Evolutionary conservation across 352 stramenopile genomes (phyloP).

Genomic region (Phytophthora vignae): DNA sequence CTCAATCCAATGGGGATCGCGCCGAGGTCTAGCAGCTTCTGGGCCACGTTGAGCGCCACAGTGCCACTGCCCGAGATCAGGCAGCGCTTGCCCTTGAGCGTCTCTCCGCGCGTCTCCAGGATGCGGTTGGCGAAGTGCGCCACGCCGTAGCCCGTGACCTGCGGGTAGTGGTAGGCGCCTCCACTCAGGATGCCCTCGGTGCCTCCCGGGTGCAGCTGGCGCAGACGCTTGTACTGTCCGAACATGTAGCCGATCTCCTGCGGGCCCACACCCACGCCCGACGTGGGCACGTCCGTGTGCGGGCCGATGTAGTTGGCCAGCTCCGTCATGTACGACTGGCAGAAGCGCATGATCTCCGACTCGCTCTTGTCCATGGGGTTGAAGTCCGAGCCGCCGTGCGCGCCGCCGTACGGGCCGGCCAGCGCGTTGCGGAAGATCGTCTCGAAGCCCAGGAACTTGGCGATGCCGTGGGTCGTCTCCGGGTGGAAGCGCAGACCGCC

Average conservation of each 20-base stretch:
- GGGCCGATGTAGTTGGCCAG: conserved; percentile 98
- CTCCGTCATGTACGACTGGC: conserved; percentile 98
- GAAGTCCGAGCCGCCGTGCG: conserved; percentile 96
- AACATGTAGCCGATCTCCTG: conserved; percentile 98
- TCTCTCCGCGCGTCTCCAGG: conserved; percentile 92
- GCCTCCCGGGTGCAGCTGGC: conserved; percentile 78
- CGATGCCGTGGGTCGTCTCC: conserved; percentile 89
- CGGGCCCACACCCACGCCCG: conserved; percentile 94
- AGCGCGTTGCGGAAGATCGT: conserved; percentile 97
- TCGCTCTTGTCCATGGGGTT: conserved; percentile 98
- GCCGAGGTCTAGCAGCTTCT: conserved; percentile 96
- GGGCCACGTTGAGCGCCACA: conserved; percentile 93
- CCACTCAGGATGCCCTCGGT: conserved; percentile 92
- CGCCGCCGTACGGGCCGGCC: conserved; percentile 74
- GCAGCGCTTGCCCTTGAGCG: conserved; percentile 96
- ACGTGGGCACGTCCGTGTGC: conserved; percentile 95
- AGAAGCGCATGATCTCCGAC: conserved; percentile 98
- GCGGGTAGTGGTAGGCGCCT: conserved; percentile 87
- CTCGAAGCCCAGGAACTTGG: conserved; percentile 95
- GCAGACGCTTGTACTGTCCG: conserved; percentile 98
- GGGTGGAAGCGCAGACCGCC: conserved; percentile 96
- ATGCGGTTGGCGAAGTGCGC: conserved; percentile 96
- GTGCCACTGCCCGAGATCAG: conserved; percentile 96
- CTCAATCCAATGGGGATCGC: conserved; percentile 97
- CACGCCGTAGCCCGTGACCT: conserved; percentile 94